These are phyloP conservation scores for Bullera alba DNA, from an alignment of 768 basidiomycete species.

Conservation along the genomic window DNA sequence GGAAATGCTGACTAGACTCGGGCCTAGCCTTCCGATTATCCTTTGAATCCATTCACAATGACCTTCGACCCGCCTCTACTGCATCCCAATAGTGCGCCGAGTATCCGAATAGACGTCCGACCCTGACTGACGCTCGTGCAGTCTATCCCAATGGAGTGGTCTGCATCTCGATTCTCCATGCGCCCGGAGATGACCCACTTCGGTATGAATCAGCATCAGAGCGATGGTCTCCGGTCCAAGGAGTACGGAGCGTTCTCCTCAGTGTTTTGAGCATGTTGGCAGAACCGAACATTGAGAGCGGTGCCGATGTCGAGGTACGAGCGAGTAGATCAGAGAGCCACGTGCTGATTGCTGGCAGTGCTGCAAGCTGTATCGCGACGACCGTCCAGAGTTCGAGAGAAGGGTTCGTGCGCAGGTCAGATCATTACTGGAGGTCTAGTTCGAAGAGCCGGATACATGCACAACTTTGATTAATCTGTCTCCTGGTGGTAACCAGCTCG, in stretches of 20 bases:
- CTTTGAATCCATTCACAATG: slow-evolving; percentile 98
- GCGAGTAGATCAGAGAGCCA: neutral
- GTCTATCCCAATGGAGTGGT: slow-evolving; percentile 95
- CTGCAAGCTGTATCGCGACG: slow-evolving; percentile 91
- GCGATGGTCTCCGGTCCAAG: slow-evolving; percentile 98
- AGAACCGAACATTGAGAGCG: slow-evolving; percentile 97
- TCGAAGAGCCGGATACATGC: slow-evolving; percentile 3
- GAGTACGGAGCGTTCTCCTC: slow-evolving; percentile 90
- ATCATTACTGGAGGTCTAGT: slow-evolving; percentile 65
- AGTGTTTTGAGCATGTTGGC: slow-evolving; percentile 97
- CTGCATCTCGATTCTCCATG: slow-evolving; percentile 94
- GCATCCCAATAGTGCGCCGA: slow-evolving; percentile 87
- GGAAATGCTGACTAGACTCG: neutral
- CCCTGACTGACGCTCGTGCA: slow-evolving; percentile 42
- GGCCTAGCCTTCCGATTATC: slow-evolving; percentile 81
- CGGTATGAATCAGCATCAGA: slow-evolving; percentile 94
- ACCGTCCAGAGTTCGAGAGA: slow-evolving; percentile 80
- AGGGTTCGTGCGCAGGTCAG: slow-evolving; percentile 73
- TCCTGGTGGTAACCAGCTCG: slow-evolving; percentile 43
- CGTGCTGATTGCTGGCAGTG: slow-evolving; percentile 53
- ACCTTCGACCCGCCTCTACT: slow-evolving; percentile 93
- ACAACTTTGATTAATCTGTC: slow-evolving; percentile 19
- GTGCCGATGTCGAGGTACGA: slow-evolving; percentile 68
- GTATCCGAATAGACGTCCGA: neutral
- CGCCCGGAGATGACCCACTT: slow-evolving; percentile 57